phyloP scores from a whole-genome alignment of 257 asterid genomes.

The Ilex asprella region DNA sequence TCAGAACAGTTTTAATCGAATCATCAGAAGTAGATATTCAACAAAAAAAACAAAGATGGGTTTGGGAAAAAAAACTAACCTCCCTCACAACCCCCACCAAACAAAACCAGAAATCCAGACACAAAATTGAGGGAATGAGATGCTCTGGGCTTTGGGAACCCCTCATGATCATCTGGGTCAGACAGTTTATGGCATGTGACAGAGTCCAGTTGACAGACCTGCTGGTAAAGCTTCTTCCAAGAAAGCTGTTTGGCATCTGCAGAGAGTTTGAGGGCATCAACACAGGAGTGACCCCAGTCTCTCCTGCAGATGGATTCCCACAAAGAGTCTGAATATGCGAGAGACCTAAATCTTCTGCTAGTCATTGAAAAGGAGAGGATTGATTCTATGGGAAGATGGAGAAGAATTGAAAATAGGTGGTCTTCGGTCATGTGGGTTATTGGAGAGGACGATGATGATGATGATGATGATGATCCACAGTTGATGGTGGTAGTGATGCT shows the following conservation, averaged over 20 bases:
- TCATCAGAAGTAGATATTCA: background rate
- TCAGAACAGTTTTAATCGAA: background rate
- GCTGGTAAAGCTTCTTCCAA: slow-evolving; percentile 74
- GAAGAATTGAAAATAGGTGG: slow-evolving; percentile 65
- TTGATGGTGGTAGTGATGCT: background rate
- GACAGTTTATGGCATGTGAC: slow-evolving; percentile 43
- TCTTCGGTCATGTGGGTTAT: slow-evolving; percentile 51
- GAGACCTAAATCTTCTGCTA: slow-evolving; percentile 53
- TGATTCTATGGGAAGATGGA: slow-evolving; percentile 69
- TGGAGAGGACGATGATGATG: slow-evolving; percentile 23
- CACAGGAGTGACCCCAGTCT: slow-evolving; percentile 59
- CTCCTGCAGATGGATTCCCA: slow-evolving; percentile 87
- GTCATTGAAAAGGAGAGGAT: slow-evolving; percentile 56
- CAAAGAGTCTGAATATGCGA: slow-evolving; percentile 58
- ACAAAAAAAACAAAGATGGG: slow-evolving; percentile 1
- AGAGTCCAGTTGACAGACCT: slow-evolving; percentile 53
- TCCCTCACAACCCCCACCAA: slow-evolving; percentile 94
- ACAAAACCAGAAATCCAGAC: slow-evolving; percentile 67
- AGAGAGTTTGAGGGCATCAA: slow-evolving; percentile 38
- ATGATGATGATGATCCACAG: slow-evolving; percentile 20
- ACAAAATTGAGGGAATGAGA: slow-evolving; percentile 81
- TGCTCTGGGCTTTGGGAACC: slow-evolving; percentile 70
- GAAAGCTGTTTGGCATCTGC: slow-evolving; percentile 18
- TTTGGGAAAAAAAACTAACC: slow-evolving; percentile 33
- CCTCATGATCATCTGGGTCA: slow-evolving; percentile 20